Percentiles rank a stretch among this genome's conserved stretches.
These are phyloP conservation scores for Bodo saltans DNA, from an alignment of 78 protist species.

Conservation along the genomic window DNA sequence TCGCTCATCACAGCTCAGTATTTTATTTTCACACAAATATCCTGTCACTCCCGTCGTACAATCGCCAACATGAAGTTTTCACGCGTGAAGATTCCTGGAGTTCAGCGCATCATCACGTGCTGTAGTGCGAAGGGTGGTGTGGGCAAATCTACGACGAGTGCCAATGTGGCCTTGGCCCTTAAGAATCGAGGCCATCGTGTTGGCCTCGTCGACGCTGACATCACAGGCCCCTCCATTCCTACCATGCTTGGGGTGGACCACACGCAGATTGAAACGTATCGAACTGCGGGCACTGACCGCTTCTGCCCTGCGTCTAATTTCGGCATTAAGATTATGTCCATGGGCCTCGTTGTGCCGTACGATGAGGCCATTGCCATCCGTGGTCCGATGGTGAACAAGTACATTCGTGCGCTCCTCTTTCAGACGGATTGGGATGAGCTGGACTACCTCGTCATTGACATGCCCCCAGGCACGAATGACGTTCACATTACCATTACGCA, in stretches of 20 bases:
- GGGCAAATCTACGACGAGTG: slow-evolving; percentile 85
- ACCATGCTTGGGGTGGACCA: slow-evolving; percentile 59
- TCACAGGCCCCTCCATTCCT: slow-evolving; percentile 87
- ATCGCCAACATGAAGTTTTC: no score
- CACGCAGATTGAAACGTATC: slow-evolving; percentile 26
- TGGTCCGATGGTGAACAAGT: slow-evolving; percentile 82
- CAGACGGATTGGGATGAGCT: slow-evolving; percentile 78
- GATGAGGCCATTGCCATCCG: slow-evolving; percentile 74
- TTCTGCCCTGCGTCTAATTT: slow-evolving; percentile 66
- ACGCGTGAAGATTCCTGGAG: neutral
- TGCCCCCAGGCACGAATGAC: slow-evolving; percentile 99
- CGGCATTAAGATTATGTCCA: slow-evolving; percentile 71
- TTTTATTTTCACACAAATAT: no score
- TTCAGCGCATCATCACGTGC: slow-evolving; percentile 32
- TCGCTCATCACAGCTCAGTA: no score
- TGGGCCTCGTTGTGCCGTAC: slow-evolving; percentile 76
- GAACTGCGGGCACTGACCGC: neutral
- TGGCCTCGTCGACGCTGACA: slow-evolving; percentile 85
- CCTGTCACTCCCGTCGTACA: no score
- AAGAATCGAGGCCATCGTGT: slow-evolving; percentile 28
- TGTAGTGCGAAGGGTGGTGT: slow-evolving; percentile 90
- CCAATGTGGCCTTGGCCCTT: slow-evolving; percentile 47
- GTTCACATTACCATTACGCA: slow-evolving; percentile 87
- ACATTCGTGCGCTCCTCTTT: slow-evolving; percentile 58
- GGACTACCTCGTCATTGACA: slow-evolving; percentile 86